phyloP scores from a whole-genome alignment of 2,329 filamentous ascomycete genomes.

The Phyllosticta paracitricarpa region DNA sequence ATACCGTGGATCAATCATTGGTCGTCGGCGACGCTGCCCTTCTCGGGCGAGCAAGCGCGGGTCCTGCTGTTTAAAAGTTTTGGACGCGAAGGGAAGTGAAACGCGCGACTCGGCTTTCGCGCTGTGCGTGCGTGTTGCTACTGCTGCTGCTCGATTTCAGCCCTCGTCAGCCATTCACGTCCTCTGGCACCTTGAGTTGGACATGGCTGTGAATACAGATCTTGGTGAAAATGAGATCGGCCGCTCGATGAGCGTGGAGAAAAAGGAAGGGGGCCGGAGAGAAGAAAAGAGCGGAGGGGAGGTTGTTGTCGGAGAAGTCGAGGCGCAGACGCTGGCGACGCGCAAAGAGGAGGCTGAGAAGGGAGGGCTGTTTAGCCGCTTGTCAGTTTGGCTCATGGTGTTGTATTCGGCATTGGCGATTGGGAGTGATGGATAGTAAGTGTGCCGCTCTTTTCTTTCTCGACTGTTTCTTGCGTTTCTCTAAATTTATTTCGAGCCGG shows the following conservation, averaged over 20 bases:
- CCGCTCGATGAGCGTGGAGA: neutral
- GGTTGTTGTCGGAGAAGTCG: neutral
- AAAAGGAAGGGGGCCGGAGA: neutral
- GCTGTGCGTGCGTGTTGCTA: neutral
- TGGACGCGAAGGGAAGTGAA: neutral
- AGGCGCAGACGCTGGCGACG: neutral
- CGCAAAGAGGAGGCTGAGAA: neutral
- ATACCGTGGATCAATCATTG: neutral
- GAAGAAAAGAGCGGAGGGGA: neutral
- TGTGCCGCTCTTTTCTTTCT: neutral
- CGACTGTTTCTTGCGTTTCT: neutral
- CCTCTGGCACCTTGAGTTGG: neutral
- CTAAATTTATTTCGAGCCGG: neutral
- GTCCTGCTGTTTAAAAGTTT: neutral
- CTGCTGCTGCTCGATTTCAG: too few relatives aligned
- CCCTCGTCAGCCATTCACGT: too few relatives aligned
- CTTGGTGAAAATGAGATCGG: neutral
- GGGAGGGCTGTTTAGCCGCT: neutral
- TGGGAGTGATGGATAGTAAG: constrained; percentile 24
- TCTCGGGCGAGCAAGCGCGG: neutral
- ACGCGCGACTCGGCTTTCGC: neutral
- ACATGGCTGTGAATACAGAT: neutral
- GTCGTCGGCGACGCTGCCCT: neutral
- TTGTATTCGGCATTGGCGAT: constrained; percentile 27
- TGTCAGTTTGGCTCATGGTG: constrained; percentile 19